Conservation (phyloP, 192 early-diverging fungal genomes). For the Phycomyces nitens region DNA sequence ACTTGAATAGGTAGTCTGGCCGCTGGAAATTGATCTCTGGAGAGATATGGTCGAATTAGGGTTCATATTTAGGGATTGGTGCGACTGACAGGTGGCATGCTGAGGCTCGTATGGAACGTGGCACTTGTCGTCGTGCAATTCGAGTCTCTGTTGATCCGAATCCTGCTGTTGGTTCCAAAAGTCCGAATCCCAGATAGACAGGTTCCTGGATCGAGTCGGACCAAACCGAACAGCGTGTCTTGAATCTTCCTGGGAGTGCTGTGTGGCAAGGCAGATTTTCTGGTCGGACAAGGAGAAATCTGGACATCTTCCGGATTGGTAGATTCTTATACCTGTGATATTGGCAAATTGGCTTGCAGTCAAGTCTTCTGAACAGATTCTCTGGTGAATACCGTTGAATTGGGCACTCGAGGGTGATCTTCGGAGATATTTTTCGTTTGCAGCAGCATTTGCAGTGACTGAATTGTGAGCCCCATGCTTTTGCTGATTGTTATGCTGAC, state of each 20-base stretch:
- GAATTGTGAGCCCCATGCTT: constrained; percentile 13
- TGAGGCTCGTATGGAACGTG: too few species aligned
- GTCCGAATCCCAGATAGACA: constrained; percentile 20
- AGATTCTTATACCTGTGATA: constrained; percentile 21
- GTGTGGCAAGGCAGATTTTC: too few species aligned
- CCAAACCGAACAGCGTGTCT: neutral
- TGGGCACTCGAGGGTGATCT: constrained; percentile 2
- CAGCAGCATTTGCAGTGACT: constrained; percentile 20
- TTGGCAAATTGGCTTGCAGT: constrained; percentile 31
- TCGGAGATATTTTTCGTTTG: constrained; percentile 26
- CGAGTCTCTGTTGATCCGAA: too few species aligned
- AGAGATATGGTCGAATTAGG: too few species aligned
- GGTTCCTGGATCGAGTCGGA: neutral
- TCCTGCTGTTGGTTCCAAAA: constrained; percentile 11
- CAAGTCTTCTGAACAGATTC: constrained; percentile 24
- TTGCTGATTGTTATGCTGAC: neutral
- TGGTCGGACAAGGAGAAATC: too few species aligned
- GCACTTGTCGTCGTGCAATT: too few species aligned
- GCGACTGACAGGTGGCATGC: too few species aligned
- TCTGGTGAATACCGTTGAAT: neutral
- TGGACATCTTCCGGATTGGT: too few species aligned
- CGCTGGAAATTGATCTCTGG: neutral
- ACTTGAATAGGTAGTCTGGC: neutral
- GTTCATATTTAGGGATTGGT: too few species aligned
- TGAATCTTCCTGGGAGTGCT: too few species aligned